Percentiles rank a stretch among this genome's conserved stretches.
Evolutionary conservation across 805 yeast species (phyloP).

Genomic region (Kregervanrija pseudodelftensis): DNA sequence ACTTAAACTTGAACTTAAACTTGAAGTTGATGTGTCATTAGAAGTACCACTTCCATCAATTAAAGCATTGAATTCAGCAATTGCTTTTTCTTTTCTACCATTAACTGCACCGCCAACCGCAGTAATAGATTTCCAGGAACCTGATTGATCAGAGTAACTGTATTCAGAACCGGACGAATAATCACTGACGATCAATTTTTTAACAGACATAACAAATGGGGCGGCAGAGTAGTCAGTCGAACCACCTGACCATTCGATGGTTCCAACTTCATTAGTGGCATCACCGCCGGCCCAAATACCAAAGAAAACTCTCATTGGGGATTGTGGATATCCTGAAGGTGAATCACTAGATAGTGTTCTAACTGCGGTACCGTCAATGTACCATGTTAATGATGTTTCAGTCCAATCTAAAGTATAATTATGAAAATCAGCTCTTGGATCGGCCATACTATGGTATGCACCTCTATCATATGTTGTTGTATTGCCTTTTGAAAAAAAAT

Average conservation of each 20-base stretch:
- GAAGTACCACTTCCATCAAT: constrained; percentile 21
- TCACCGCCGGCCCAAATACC: constrained; percentile 88
- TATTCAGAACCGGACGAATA: constrained; percentile 61
- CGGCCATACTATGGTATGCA: constrained; percentile 49
- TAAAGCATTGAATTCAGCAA: constrained; percentile 33
- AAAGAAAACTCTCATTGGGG: constrained; percentile 63
- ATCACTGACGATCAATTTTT: constrained; percentile 55
- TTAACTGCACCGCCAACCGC: constrained; percentile 53
- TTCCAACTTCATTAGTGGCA: constrained; percentile 53
- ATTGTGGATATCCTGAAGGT: constrained; percentile 75
- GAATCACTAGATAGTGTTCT: constrained; percentile 53
- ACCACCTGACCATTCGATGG: constrained; percentile 84
- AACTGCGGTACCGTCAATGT: constrained; percentile 59
- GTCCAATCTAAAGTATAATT: constrained; percentile 87
- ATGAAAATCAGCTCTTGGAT: constrained; percentile 56
- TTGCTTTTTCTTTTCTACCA: constrained; percentile 48
- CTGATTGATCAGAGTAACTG: constrained; percentile 46
- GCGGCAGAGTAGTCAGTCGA: constrained; percentile 53
- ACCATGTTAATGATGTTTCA: constrained; percentile 57
- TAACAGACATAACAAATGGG: constrained; percentile 63
- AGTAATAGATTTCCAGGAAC: constrained; percentile 52
- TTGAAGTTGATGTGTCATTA: background rate
- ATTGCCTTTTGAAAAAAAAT: constrained; percentile 76
- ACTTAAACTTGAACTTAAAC: constrained; percentile 3
- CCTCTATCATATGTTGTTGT: constrained; percentile 78